phyloP scores from a whole-genome alignment of 345 rosid species.

The Euphorbia pulcherrima region DNA sequence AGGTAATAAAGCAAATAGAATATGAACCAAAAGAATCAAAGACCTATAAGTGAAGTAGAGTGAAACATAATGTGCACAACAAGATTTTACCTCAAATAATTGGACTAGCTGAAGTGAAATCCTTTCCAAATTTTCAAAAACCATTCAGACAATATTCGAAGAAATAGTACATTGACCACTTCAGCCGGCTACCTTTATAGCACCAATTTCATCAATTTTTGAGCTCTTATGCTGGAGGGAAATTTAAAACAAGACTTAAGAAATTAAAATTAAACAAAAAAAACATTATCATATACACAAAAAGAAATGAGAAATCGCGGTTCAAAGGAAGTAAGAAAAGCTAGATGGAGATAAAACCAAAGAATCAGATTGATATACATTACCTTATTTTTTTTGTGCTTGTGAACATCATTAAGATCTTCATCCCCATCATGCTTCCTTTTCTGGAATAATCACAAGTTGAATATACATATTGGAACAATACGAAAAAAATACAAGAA shows the following conservation, averaged over 20 bases:
- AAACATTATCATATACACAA: too few species aligned
- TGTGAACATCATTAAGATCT: slow-evolving; percentile 71
- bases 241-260: not conserved
- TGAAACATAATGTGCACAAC: not conserved
- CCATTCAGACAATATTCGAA: slow-evolving; percentile 34
- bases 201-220: slow-evolving; percentile 84
- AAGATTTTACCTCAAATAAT: slow-evolving; percentile 46
- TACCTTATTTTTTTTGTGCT: slow-evolving; percentile 96
- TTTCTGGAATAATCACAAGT: slow-evolving; percentile 54
- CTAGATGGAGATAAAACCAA: not conserved
- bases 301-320: not conserved
- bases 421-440: slow-evolving; percentile 95
- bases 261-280: not conserved
- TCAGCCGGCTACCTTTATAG: slow-evolving; percentile 84
- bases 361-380: slow-evolving; percentile 11
- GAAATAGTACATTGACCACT: slow-evolving; percentile 24
- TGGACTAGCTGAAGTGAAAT: slow-evolving; percentile 40
- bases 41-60: not conserved
- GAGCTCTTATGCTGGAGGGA: slow-evolving; percentile 73
- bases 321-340: slow-evolving; percentile 5
- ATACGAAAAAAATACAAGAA: not conserved
- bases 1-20: not conserved
- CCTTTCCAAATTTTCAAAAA: slow-evolving; percentile 52
- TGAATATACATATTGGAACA: slow-evolving; percentile 7
- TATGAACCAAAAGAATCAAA: too few species aligned